Conservation (phyloP, 192 early-diverging fungal genomes). For the Podila horticola region DNA sequence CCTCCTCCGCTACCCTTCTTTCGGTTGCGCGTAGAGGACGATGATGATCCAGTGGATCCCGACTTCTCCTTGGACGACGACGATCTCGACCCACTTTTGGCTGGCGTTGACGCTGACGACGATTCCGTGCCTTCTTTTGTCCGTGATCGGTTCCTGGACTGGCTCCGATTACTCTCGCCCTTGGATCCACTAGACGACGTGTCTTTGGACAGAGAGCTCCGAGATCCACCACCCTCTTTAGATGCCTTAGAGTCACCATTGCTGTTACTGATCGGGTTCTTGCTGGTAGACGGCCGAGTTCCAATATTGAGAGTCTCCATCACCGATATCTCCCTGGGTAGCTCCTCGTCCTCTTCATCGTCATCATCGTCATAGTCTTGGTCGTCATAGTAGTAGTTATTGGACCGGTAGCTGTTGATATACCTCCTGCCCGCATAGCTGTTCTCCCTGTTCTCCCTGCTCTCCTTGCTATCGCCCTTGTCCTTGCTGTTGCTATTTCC, state of each 20-base stretch:
- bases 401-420: constrained; percentile 24
- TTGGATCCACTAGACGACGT: neutral
- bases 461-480: neutral
- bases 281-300: constrained; percentile 21
- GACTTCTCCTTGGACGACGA: constrained; percentile 22
- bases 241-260: neutral
- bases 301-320: constrained; percentile 54
- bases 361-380: constrained; percentile 23
- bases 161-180: constrained; percentile 11
- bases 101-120: neutral
- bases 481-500: neutral
- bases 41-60: neutral
- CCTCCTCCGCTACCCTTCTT: constrained; percentile 26
- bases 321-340: constrained; percentile 18
- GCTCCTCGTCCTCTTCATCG: constrained; percentile 29
- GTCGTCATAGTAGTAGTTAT: constrained; percentile 35
- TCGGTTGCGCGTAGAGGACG: constrained; percentile 8
- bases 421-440: constrained; percentile 3
- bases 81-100: neutral
- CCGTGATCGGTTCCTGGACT: constrained; percentile 21
- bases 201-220: neutral
- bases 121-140: constrained; percentile 9
- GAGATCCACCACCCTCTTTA: constrained; percentile 5
- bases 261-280: constrained; percentile 14
- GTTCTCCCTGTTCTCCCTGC: neutral